Evolutionary conservation across 805 yeast genomes (phyloP).

Genomic region (Pichia scutulata): DNA sequence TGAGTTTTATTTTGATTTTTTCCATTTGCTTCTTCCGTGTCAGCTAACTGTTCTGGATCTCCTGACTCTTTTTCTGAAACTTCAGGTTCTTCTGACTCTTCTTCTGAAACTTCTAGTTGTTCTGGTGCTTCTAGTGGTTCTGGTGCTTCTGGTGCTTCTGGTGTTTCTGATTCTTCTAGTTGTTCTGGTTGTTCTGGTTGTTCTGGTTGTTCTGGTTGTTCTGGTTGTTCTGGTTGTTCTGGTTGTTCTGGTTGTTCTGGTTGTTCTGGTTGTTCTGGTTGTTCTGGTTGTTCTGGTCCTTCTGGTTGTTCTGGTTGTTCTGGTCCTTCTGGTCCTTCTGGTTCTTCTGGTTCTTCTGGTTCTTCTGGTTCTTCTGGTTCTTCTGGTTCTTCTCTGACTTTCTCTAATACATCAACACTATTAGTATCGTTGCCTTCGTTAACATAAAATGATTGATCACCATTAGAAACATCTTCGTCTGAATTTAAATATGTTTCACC

Average conservation of each 20-base stretch:
- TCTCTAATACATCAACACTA: conserved; percentile 1
- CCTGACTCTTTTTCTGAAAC: too few species aligned
- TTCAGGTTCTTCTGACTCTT: too few species aligned
- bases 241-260: too few species aligned
- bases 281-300: not conserved
- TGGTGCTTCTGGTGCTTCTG: too few species aligned
- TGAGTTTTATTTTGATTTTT: not conserved
- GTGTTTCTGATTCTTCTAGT: not conserved
- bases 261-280: not conserved
- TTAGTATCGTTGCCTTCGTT: conserved; percentile 2
- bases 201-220: not conserved
- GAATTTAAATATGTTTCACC: conserved; percentile 2
- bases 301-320: not conserved
- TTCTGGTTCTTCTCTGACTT: not conserved
- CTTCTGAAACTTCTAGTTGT: too few species aligned
- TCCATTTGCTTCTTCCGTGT: not conserved
- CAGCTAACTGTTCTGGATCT: too few species aligned
- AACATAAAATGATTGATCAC: conserved; percentile 7
- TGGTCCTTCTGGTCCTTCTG: too few species aligned
- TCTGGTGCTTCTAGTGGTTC: too few species aligned
- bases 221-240: too few species aligned
- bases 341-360: too few species aligned
- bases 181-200: not conserved
- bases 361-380: not conserved
- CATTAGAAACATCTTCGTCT: not conserved